Percentiles rank a stretch among this genome's conserved stretches.
Conservation (phyloP, 1,284 basidiomycete species). For the Mixia osmundae region DNA sequence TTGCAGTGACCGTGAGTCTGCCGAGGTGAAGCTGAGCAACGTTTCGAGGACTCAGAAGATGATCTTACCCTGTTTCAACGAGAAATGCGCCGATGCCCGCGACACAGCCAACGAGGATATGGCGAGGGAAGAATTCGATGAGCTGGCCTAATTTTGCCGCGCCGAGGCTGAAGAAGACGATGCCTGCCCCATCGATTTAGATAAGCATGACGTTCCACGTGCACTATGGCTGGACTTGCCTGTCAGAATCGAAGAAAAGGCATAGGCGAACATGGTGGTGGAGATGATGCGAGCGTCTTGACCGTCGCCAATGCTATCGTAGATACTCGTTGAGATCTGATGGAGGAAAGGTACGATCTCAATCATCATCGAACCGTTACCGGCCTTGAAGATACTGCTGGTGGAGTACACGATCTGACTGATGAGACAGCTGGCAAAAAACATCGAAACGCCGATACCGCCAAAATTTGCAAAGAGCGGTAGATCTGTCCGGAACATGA, state of each 20-base stretch:
- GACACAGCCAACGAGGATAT: conserved; percentile 86
- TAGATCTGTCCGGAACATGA: conserved; percentile 57
- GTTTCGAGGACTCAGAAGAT: background rate
- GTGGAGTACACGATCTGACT: conserved; percentile 65
- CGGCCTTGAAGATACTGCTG: conserved; percentile 51
- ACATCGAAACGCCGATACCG: conserved; percentile 76
- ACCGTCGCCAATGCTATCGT: conserved; percentile 44
- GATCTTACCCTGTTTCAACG: conserved; percentile 53
- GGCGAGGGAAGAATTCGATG: conserved; percentile 88
- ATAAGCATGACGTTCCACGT: background rate
- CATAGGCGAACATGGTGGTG: conserved; percentile 74
- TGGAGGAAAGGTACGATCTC: conserved; percentile 97
- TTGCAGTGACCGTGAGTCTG: conserved; percentile 58
- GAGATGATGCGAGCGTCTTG: too few species aligned
- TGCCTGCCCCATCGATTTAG: conserved; percentile 17
- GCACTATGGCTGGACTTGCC: conserved; percentile 28
- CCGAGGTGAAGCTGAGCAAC: background rate
- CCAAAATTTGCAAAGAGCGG: conserved; percentile 61
- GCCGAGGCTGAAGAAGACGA: conserved; percentile 72
- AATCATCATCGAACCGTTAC: conserved; percentile 34
- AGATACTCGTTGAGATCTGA: conserved; percentile 59
- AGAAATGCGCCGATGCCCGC: conserved; percentile 89
- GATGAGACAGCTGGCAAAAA: conserved; percentile 60
- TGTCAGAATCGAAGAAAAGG: conserved; percentile 71
- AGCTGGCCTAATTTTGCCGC: conserved; percentile 56